Percentiles rank a stretch among this genome's conserved stretches.
phyloP scores from a whole-genome alignment of 768 basidiomycete genomes.

The Kondoa subrosea region DNA sequence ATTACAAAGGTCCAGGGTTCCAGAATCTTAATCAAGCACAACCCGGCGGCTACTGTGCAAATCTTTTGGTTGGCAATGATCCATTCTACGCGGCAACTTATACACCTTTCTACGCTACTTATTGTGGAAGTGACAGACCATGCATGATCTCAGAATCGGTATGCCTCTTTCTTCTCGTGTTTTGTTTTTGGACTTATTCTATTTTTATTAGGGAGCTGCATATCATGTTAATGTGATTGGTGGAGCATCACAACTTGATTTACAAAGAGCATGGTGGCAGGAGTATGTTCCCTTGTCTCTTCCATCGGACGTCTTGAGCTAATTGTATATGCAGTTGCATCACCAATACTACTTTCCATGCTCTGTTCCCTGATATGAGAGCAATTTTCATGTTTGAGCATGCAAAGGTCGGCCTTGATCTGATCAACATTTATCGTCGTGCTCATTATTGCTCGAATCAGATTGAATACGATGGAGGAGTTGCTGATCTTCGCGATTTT shows the following conservation, averaged over 20 bases:
- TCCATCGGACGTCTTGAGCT: no score
- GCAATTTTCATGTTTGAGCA: background rate
- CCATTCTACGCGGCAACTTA: slow-evolving; percentile 18
- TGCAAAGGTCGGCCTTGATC: background rate
- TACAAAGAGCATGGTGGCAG: slow-evolving; percentile 18
- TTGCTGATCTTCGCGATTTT: background rate
- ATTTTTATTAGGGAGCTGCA: slow-evolving; percentile 19
- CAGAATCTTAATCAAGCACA: slow-evolving; percentile 16
- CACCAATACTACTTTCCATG: slow-evolving; percentile 6
- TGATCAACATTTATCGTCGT: background rate
- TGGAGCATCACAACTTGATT: slow-evolving; percentile 12
- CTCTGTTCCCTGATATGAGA: background rate
- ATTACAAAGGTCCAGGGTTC: slow-evolving; percentile 20
- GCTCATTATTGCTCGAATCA: background rate
- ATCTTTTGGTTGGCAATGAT: slow-evolving; percentile 15
- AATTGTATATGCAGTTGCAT: background rate
- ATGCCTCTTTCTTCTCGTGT: no score
- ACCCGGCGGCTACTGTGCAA: slow-evolving; percentile 12
- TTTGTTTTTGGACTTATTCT: no score
- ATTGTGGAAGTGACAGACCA: no score
- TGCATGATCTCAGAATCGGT: no score
- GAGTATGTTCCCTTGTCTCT: no score
- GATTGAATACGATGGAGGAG: background rate
- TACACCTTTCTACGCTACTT: slow-evolving; percentile 14
- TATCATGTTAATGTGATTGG: slow-evolving; percentile 12